A percentile compares a stretch with the other conserved stretches of the same genome.
phyloP scores from a whole-genome alignment of 177 flowering plant genomes.

The Tripterygium wilfordii region DNA sequence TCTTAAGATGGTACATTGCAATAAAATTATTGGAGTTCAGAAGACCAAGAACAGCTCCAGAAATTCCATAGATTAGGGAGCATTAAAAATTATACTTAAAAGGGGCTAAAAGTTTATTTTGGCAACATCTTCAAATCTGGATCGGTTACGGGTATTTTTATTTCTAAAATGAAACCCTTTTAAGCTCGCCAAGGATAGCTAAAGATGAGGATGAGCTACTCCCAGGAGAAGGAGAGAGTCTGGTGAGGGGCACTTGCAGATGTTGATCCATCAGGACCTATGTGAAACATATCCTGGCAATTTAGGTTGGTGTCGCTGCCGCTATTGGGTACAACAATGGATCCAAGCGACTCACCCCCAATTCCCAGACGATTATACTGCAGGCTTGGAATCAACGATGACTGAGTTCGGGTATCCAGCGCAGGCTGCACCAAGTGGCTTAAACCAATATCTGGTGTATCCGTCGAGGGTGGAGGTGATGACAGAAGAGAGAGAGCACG shows the following conservation, averaged over 20 bases:
- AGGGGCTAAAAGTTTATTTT: no score
- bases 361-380: conserved; percentile 13
- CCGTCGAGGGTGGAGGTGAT: conserved; percentile 40
- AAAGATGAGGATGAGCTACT: conserved; percentile 19
- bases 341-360: conserved; percentile 12
- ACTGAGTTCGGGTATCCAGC: conserved; percentile 11
- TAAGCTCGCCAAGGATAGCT: no score
- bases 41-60: no score
- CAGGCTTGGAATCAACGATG: conserved; percentile 15
- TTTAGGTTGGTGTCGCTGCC: conserved; percentile 18
- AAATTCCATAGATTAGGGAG: no score
- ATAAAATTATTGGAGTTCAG: no score
- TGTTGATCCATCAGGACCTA: conserved; percentile 24
- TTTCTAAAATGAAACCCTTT: no score
- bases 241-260: conserved; percentile 32
- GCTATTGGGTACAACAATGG: conserved; percentile 10
- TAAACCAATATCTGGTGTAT: conserved; percentile 26
- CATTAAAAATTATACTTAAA: no score
- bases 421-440: conserved; percentile 21
- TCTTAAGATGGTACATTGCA: no score
- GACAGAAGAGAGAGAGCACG: conserved; percentile 87
- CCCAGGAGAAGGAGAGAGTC: conserved; percentile 45
- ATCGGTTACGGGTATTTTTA: neutral
- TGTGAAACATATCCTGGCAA: conserved; percentile 28
- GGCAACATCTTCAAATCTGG: no score